Evolutionary conservation across 2,329 filamentous ascomycete species (phyloP), one percentile per base, ranked within the genome.

Genomic region (Aspergillus pseudoglaucus): DNA sequence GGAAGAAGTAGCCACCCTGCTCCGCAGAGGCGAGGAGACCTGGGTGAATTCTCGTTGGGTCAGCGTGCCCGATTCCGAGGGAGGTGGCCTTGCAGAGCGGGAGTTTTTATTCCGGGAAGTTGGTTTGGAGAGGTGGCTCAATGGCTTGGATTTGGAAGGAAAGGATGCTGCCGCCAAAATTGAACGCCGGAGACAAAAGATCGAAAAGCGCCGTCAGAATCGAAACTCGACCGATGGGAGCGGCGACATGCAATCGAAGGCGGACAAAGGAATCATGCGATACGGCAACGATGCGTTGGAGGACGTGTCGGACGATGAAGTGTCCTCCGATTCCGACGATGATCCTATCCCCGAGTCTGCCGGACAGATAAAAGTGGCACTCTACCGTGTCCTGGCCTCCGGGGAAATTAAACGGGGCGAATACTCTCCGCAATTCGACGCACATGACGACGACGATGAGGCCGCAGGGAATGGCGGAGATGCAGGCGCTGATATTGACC

Each of bases 21-120:
- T 98, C 45, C 80, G 93, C 47, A 86, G 90, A 10, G 91, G 93
- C 20, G 93, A 97, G 66, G 93, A 98, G 72, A 98, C 93, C 2
- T 98, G 93, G 93, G 94, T 98, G 20, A 98, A 97, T 64, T 96
- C 90, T 47, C 80, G 93, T 59, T 98, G 93, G 93, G 93, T 98
- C 44, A 91, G 94, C 64, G 83, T 98, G 6, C 89, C 91, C 2
- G 85, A 90, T 23, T 82, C 85, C 20, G 91, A 97, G 70, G 91
- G 91, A 27, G 93, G 93, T 44, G 93, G 93, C 38, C 80, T 98
- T 41, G 93, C 93, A 25, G 93, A 98, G 74, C 83, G 93, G 55
- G 93, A 98, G 66, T 98, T 98, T 59, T 74, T 98, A 55, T 98
- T 98, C 72, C 87, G 91, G 48, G 93, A 98, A 68, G 93, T 98